Evolutionary conservation across 148 eudicot genomes (phyloP).

Genomic region (Agrostemma githago): DNA sequence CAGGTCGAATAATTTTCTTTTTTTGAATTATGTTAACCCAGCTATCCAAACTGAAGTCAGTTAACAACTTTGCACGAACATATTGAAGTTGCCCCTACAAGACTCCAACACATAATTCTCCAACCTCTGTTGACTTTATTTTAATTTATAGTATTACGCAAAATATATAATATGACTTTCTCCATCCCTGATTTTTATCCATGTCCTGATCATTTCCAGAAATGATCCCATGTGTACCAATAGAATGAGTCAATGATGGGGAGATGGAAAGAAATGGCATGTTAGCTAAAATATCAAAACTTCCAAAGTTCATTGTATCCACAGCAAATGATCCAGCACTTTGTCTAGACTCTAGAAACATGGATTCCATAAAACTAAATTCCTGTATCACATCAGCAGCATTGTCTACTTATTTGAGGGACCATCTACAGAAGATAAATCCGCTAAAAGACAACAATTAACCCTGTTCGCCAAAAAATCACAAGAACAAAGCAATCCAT

Average conservation of each 20-base stretch:
- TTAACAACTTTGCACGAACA: conserved; percentile 4
- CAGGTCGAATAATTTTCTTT: background rate
- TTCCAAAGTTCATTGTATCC: background rate
- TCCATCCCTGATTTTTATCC: background rate
- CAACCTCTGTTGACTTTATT: background rate
- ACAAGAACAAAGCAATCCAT: background rate
- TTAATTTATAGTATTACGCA: background rate
- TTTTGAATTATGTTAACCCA: background rate
- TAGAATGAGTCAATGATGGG: background rate
- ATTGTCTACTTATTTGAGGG: background rate
- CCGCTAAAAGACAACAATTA: background rate
- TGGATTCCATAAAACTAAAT: background rate
- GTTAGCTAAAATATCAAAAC: background rate
- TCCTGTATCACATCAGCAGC: background rate
- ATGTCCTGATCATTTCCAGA: conserved; percentile 3
- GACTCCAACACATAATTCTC: background rate
- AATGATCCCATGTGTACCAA: conserved; percentile 9
- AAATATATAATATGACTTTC: conserved; percentile 3
- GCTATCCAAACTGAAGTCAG: background rate
- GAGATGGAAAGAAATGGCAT: background rate
- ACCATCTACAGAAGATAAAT: too few species aligned
- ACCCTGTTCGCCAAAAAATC: too few species aligned
- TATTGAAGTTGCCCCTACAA: background rate
- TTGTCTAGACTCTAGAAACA: background rate
- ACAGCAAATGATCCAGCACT: background rate